Conservation (phyloP, 2,329 filamentous ascomycete genomes). For the Lachnellula subtilissima region DNA sequence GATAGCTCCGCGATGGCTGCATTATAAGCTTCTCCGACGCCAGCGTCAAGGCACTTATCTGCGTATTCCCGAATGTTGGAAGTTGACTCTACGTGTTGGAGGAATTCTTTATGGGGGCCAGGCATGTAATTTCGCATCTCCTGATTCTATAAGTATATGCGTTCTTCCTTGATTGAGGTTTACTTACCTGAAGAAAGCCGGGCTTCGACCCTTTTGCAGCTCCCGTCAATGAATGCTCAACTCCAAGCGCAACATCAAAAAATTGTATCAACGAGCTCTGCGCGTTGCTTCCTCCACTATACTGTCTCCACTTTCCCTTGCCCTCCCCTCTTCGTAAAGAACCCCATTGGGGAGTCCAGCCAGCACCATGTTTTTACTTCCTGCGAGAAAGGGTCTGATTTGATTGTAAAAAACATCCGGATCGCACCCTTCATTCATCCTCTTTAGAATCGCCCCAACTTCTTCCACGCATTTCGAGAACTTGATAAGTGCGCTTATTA, state of each 20-base stretch:
- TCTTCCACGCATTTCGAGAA: conserved; percentile 65
- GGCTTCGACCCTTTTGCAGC: conserved; percentile 19
- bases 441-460: conserved; percentile 61
- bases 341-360: conserved; percentile 80
- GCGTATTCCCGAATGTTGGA: conserved; percentile 72
- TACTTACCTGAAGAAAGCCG: conserved; percentile 21
- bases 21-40: conserved; percentile 61
- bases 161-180: background rate
- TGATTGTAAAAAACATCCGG: conserved; percentile 84
- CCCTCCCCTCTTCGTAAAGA: conserved; percentile 72
- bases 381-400: conserved; percentile 83
- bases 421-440: conserved; percentile 88
- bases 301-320: conserved; percentile 64
- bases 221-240: conserved; percentile 60
- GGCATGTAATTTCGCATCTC: conserved; percentile 91
- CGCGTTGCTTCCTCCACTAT: conserved; percentile 87
- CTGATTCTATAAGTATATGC: conserved; percentile 21
- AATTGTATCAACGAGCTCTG: conserved; percentile 92
- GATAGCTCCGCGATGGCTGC: conserved; percentile 70
- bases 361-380: conserved; percentile 85
- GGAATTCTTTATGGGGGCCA: conserved; percentile 71
- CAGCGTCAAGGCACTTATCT: conserved; percentile 38
- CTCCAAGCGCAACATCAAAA: conserved; percentile 79
- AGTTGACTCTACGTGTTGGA: conserved; percentile 63
- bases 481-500: conserved; percentile 58